Evolutionary conservation across 169 alveolate genomes (phyloP), one percentile per base, ranked within the genome.

Genomic region (Plasmodium coatneyi): DNA sequence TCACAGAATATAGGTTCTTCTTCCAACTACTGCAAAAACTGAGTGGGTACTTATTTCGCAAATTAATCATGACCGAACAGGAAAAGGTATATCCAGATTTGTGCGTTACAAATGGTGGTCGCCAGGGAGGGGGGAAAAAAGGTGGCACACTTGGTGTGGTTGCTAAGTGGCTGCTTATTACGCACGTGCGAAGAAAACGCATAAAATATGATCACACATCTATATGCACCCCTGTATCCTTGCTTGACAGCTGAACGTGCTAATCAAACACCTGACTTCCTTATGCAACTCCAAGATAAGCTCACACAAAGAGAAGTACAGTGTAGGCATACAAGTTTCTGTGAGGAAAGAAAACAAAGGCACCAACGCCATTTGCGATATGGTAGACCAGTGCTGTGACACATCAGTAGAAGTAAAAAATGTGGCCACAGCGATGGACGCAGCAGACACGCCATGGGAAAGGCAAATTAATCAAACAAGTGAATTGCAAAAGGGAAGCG

Each of bases 11-110:
- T 74, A 86, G 80, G 19, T 46, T 76, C 66, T 86, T 86, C 54
- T 86, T 86, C 49, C 93, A 86, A 76, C 14, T 86, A 74, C 41
- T 86, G 2, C 87, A 86, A 74, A 86, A 83, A 34, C 46, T 86
- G 25, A 86, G 93, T 54, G 80, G 32, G 19, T 86, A 49, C 76
- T 78, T 86, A 86, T 86, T 86, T 76, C 93, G 93, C 22, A 86
- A 86, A 86, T 78, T 86, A 76, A 43, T 86, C 60, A 86, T 86
- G 93, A 86, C 93, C 6, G 93, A 86, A 25, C 86, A 86, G 71
- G 93, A 86, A 54, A 86, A 86, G 74, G 93, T 86, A 86, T 4
- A 70, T 30, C 84, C 54, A 39, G 14, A 14, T 30, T 30, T 32
- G 36, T 39, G 71, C n/a, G 19, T 54, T 54, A 49, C 78, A 81